These are phyloP conservation scores for Didymellaceae sp. DNA, from an alignment of 2,329 filamentous ascomycete species.

Conservation along the genomic window DNA sequence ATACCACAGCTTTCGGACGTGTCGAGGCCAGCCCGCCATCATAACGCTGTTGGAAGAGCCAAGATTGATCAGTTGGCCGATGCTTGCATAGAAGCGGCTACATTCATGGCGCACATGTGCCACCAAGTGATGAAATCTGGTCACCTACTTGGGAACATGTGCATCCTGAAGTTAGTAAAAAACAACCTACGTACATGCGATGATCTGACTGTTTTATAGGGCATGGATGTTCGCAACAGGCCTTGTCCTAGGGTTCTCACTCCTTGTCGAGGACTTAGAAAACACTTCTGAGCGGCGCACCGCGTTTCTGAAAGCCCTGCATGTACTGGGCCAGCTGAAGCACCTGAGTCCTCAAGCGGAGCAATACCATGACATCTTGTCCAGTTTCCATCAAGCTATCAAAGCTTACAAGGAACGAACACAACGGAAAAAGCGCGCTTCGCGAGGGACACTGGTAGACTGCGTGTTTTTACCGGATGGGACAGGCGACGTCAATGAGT, in stretches of 20 bases:
- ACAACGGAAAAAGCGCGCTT: constrained; percentile 9
- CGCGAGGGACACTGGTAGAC: constrained; percentile 16
- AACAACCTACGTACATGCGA: no score
- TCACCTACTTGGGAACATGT: constrained; percentile 62
- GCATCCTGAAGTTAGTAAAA: constrained; percentile 64
- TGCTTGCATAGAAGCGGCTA: constrained; percentile 63
- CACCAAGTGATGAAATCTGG: constrained; percentile 55
- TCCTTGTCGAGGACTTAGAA: constrained; percentile 58
- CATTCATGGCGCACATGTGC: constrained; percentile 63
- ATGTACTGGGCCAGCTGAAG: constrained; percentile 58
- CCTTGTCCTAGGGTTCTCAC: constrained; percentile 62
- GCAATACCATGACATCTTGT: constrained; percentile 64
- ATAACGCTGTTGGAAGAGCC: constrained; percentile 31
- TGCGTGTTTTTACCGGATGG: constrained; percentile 18
- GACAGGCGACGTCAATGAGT: constrained; percentile 3
- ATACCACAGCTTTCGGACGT: constrained; percentile 35
- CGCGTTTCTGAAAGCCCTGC: constrained; percentile 59
- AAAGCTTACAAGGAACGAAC: constrained; percentile 24
- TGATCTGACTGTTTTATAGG: constrained; percentile 36
- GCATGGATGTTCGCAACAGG: constrained; percentile 64
- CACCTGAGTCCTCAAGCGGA: constrained; percentile 62
- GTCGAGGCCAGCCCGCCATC: constrained; percentile 31
- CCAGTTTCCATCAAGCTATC: constrained; percentile 27
- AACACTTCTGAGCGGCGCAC: constrained; percentile 53
- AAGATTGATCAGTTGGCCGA: constrained; percentile 53